Evolutionary conservation across 306 rosid genomes (phyloP), one percentile per base, ranked within the genome.

Genomic region (Cucumis hystrix): DNA sequence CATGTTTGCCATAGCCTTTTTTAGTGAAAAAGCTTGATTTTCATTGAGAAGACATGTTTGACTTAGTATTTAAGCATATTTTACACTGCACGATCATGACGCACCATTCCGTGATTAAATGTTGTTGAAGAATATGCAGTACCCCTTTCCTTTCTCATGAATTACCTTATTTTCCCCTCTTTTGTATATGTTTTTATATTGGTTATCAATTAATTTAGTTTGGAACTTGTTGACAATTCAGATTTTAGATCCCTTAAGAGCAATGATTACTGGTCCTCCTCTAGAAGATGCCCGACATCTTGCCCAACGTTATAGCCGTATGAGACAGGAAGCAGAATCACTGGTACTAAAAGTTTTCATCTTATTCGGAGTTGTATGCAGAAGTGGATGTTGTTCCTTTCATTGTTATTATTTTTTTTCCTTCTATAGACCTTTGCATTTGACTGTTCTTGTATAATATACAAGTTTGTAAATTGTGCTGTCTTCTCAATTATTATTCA

Each of bases 281-380:
- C 81, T 95, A 84, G 99, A 92, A 93, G 99, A 95, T 88, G 97
- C 99, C 77, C 98, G 99, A 65, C 97, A 95, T 86, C 97, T 95
- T 79, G 99, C 89, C 78, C 98, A 95, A 72, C 90, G 98, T 80
- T 95, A 95, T 83, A 92, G 99, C 88, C 87, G 92, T 73, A 89
- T 95, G 98, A 86, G 99, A 80, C 99, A 90, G 77, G 99, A 95
- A 83, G 98, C 99, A 40, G 99, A 95, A 85, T 25, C 88, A 76
- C 93, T 79, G 81, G 99, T 91, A 82, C 57, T 51, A 17, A 52
- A 67, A 76, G 60, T 56, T 60, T 41, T 7, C 33, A 51, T 77
- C 41, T 55, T 45, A 33, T 69, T 68, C 21, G 59, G 39, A 57
- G 59, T 79, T 1, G 15, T 18, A 11, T 62, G 63, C 62, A 55